Conservation (phyloP, 2,329 filamentous ascomycete genomes). For the Ceratocystis lukuohia region DNA sequence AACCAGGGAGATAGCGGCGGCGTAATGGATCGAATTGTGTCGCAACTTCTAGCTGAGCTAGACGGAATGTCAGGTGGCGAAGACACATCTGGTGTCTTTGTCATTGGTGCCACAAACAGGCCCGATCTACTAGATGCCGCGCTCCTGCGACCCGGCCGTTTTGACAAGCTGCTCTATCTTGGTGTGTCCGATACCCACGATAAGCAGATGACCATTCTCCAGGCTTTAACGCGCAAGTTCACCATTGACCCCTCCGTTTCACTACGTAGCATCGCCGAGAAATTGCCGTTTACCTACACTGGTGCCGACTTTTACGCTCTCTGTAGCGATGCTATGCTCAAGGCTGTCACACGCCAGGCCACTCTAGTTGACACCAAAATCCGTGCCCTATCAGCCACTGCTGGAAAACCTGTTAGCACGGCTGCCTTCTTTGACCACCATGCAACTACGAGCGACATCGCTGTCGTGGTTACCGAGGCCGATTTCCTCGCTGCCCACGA, state of each 20-base stretch:
- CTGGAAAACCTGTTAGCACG: conserved; percentile 51
- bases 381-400: conserved; percentile 46
- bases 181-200: conserved; percentile 94
- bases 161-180: conserved; percentile 97
- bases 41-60: conserved; percentile 82
- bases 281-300: conserved; percentile 87
- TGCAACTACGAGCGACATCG: conserved; percentile 66
- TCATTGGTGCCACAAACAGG: conserved; percentile 90
- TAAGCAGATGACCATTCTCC: conserved; percentile 87
- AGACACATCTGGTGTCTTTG: conserved; percentile 74
- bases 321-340: conserved; percentile 97
- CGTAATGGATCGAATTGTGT: conserved; percentile 96
- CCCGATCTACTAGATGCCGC: conserved; percentile 88
- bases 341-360: conserved; percentile 87
- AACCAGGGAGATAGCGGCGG: conserved; percentile 96
- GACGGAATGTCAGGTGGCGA: conserved; percentile 69
- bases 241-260: conserved; percentile 68
- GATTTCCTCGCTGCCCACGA: conserved; percentile 74
- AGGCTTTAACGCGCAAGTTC: conserved; percentile 94
- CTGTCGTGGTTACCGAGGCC: conserved; percentile 75
- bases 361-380: conserved; percentile 74
- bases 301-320: conserved; percentile 95
- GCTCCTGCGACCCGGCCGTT: conserved; percentile 73
- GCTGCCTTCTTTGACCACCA: conserved; percentile 94
- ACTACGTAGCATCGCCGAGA: conserved; percentile 57